Evolutionary conservation across 1,284 basidiomycete species (phyloP).

Genomic region (Golubevia pallescens): DNA sequence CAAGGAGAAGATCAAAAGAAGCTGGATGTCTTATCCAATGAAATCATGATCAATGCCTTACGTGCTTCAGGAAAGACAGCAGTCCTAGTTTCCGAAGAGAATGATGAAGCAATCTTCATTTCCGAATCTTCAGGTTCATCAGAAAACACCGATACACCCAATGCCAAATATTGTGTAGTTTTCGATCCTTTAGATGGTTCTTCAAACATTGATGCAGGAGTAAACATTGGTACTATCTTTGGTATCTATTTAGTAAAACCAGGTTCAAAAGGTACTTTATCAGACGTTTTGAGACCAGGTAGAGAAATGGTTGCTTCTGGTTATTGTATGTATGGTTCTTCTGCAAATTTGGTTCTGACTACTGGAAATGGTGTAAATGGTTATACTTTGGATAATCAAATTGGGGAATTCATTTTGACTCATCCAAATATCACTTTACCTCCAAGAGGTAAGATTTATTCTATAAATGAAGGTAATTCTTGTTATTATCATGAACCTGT

Average conservation of each 20-base stretch:
- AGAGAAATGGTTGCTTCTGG: slow-evolving; percentile 98
- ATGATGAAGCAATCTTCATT: slow-evolving; percentile 89
- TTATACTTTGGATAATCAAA: slow-evolving; percentile 87
- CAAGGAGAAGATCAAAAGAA: slow-evolving; percentile 99
- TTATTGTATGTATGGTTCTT: slow-evolving; percentile 98
- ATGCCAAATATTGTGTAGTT: slow-evolving; percentile 80
- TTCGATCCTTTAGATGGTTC: slow-evolving; percentile 98
- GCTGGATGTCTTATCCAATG: slow-evolving; percentile 94
- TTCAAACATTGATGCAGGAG: slow-evolving; percentile 99
- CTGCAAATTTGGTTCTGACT: slow-evolving; percentile 93
- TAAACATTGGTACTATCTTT: slow-evolving; percentile 99
- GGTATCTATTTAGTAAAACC: slow-evolving; percentile 82
- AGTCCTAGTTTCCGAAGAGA: slow-evolving; percentile 95
- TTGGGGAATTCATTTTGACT: slow-evolving; percentile 97
- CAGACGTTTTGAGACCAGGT: slow-evolving; percentile 91
- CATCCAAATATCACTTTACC: slow-evolving; percentile 97
- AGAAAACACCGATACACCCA: slow-evolving; percentile 12
- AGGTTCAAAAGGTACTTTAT: slow-evolving; percentile 77
- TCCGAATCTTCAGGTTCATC: no score
- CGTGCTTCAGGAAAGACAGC: slow-evolving; percentile 92
- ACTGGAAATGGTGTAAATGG: slow-evolving; percentile 97
- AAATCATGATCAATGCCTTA: slow-evolving; percentile 98
- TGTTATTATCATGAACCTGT: slow-evolving; percentile 81
- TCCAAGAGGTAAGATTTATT: slow-evolving; percentile 95
- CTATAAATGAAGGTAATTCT: slow-evolving; percentile 98